phyloP scores from a whole-genome alignment of 2,329 filamentous ascomycete genomes.

The Macroventuria anomochaeta region DNA sequence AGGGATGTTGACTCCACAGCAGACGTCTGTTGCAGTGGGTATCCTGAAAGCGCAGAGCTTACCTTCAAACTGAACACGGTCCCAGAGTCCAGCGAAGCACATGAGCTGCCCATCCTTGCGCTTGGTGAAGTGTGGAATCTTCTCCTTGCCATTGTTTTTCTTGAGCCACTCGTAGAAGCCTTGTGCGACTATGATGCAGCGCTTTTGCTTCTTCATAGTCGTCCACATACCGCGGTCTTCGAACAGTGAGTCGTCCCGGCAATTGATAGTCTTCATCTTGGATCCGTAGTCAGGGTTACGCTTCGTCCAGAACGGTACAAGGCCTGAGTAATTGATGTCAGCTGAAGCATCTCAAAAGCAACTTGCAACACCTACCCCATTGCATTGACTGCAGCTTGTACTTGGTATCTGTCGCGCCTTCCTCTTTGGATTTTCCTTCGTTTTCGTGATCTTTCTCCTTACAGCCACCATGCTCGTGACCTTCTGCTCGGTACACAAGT shows the following conservation, averaged over 20 bases:
- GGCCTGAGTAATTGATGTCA: conserved; percentile 52
- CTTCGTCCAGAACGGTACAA: conserved; percentile 94
- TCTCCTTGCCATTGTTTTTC: conserved; percentile 76
- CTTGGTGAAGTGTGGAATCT: conserved; percentile 83
- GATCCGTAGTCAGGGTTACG: conserved; percentile 77
- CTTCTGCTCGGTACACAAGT: conserved; percentile 81
- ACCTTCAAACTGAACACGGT: conserved; percentile 83
- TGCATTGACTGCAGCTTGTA: conserved; percentile 94
- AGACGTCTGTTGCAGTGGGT: conserved; percentile 6
- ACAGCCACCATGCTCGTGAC: conserved; percentile 63
- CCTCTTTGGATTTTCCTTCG: conserved; percentile 14
- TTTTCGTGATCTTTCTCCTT: conserved; percentile 14
- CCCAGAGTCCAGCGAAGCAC: conserved; percentile 92
- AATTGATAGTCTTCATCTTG: conserved; percentile 91
- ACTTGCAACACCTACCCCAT: conserved; percentile 66
- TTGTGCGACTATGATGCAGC: conserved; percentile 86
- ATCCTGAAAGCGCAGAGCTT: conserved; percentile 24
- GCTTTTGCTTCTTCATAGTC: conserved; percentile 85
- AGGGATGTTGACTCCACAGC: conserved; percentile 20
- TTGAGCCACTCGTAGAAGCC: conserved; percentile 98
- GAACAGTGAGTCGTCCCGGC: conserved; percentile 83
- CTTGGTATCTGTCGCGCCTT: conserved; percentile 51
- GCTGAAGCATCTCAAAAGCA: conserved; percentile 1
- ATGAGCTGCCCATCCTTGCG: conserved; percentile 82
- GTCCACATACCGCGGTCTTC: conserved; percentile 86